These are phyloP conservation scores for Trichoderma sp. DNA, from an alignment of 2,329 filamentous ascomycete genomes.

Conservation along the genomic window DNA sequence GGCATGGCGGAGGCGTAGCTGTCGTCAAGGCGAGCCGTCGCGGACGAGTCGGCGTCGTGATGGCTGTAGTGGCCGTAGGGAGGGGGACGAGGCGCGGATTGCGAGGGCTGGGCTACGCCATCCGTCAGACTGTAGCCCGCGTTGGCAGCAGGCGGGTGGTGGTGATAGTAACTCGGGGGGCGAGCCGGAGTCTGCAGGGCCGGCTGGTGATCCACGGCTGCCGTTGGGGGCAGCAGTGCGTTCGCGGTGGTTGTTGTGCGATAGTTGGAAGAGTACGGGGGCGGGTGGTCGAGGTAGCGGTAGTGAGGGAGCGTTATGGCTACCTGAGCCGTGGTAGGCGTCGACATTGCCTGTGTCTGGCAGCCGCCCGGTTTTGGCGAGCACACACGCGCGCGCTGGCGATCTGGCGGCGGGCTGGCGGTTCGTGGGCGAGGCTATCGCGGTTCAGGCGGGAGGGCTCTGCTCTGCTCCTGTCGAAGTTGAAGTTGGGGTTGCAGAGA, in stretches of 20 bases:
- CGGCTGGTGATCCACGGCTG: slow-evolving; percentile 22
- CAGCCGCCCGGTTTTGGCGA: not conserved
- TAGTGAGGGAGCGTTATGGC: slow-evolving; percentile 42
- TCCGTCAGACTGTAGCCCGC: slow-evolving; percentile 41
- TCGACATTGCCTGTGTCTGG: slow-evolving; percentile 63
- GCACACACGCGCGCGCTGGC: not conserved
- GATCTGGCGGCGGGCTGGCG: not conserved
- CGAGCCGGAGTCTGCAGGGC: slow-evolving; percentile 35
- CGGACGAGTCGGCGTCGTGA: slow-evolving; percentile 33
- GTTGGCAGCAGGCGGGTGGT: slow-evolving; percentile 32
- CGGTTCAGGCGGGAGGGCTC: not conserved
- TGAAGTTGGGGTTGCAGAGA: slow-evolving; percentile 14
- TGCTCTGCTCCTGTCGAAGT: not conserved
- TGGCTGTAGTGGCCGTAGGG: slow-evolving; percentile 34
- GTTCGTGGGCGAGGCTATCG: not conserved
- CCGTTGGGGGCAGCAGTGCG: slow-evolving; percentile 25
- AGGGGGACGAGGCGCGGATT: slow-evolving; percentile 40
- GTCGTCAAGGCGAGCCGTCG: slow-evolving; percentile 34
- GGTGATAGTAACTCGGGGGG: slow-evolving; percentile 37
- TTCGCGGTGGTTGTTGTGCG: slow-evolving; percentile 35
- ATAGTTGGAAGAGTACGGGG: slow-evolving; percentile 50
- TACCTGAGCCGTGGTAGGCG: slow-evolving; percentile 76
- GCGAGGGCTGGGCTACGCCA: slow-evolving; percentile 40
- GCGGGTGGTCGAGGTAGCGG: slow-evolving; percentile 66
- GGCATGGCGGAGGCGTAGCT: slow-evolving; percentile 34